Evolutionary conservation across 441 rosid genomes (phyloP), one percentile per base, ranked within the genome.

Genomic region (Arabidopsis hybrid): DNA sequence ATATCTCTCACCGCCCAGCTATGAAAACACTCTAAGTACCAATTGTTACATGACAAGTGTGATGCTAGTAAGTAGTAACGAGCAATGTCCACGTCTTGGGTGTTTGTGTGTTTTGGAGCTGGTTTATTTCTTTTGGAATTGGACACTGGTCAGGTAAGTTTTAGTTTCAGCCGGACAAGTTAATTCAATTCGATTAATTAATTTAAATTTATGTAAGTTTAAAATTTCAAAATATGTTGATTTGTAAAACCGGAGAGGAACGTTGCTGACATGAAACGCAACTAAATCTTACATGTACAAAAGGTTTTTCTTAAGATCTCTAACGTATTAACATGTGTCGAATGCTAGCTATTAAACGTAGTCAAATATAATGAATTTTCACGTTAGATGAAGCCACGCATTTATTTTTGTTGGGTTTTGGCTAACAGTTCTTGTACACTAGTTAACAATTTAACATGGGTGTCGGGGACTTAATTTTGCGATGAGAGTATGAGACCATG

Each of bases 251-350:
- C 26, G 26, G 26, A 21, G 26, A 21, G 26, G 26, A 21, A 65
- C 31, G 4, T 40, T 26, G 60, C 59, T 60, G 59, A 51, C 59
- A 1, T 65, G 14, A 64, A 67, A 68, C 53, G 53, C 26, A 43
- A 31, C 62, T 62, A 9, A 53, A 26, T 29, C 2, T 26, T 12
- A 3, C 10, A 36, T 36, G 10, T 6, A 36, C 40, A 36, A 9
- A 8, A 36, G 10, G 8, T 38, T 9, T 40, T 62, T 4, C 8
- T 26, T 5, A 21, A 0, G 4, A 42, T 29, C 12, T 40, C 36
- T 40, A 61, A 6, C 4, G 18, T 6, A 61, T 40, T 17, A 16
- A 18, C 45, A 49, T 46, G 17, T 49, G 58, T 16, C 32, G 32
- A 50, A 11, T 59, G 26, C 61, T 29, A 0, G 26, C 51, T 29